Conservation (phyloP, 2,329 filamentous ascomycete genomes). For the Ophiostoma triangulosporum region DNA sequence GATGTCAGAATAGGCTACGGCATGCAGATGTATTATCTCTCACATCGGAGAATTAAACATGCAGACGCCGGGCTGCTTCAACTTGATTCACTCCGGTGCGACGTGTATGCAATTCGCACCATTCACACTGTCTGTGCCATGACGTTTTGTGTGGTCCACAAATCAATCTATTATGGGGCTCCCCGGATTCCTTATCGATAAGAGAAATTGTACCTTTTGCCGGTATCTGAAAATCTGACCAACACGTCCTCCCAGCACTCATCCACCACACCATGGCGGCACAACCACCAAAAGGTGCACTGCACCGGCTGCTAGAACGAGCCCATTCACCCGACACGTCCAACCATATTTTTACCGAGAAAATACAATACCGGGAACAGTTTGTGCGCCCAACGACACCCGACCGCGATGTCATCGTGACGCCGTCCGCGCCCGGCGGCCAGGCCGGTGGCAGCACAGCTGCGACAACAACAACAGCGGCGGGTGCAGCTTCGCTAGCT, state of each 20-base stretch:
- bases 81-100: no score
- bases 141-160: neutral
- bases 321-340: slow-evolving; percentile 66
- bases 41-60: neutral
- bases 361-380: slow-evolving; percentile 70
- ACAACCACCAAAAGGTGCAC: slow-evolving; percentile 1
- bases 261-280: slow-evolving; percentile 26
- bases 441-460: neutral
- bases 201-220: neutral
- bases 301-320: slow-evolving; percentile 52
- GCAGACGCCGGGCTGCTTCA: neutral
- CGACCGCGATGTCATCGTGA: slow-evolving; percentile 23
- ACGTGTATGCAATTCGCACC: neutral
- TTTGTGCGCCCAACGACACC: slow-evolving; percentile 66
- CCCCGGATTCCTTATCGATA: slow-evolving; percentile 3
- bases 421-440: neutral
- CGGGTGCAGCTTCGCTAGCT: slow-evolving; percentile 15
- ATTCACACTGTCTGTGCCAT: neutral
- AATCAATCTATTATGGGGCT: neutral
- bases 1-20: neutral
- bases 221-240: neutral
- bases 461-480: neutral
- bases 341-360: slow-evolving; percentile 62
- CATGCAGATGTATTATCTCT: neutral
- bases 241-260: neutral